Conservation (phyloP, 2,329 filamentous ascomycete genomes). For the Knoxdaviesia capensis region DNA sequence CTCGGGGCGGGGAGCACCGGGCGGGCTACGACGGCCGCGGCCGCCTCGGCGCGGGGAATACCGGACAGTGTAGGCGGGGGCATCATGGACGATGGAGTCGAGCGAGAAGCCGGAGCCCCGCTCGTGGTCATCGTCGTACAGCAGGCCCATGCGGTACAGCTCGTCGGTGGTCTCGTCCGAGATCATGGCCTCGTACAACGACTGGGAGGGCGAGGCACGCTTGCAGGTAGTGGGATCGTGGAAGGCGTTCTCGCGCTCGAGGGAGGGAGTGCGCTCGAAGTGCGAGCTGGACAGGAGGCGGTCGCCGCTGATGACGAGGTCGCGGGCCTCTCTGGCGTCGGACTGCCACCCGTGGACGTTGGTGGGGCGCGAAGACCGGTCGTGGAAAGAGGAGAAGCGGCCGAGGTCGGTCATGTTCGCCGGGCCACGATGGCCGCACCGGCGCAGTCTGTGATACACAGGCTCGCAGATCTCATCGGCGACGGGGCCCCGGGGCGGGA, state of each 20-base stretch:
- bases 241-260: conserved; percentile 27
- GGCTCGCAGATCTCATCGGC: too few relatives aligned
- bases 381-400: too few relatives aligned
- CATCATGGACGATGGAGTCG: conserved; percentile 17
- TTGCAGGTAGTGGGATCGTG: conserved; percentile 18
- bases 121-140: conserved; percentile 21
- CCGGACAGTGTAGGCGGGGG: conserved; percentile 17
- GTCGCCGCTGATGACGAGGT: conserved; percentile 13
- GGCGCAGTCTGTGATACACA: too few relatives aligned
- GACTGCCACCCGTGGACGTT: too few relatives aligned
- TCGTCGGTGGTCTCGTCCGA: conserved; percentile 13
- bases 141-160: conserved; percentile 22
- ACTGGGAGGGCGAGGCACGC: conserved; percentile 8
- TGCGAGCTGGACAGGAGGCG: conserved; percentile 15
- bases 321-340: conserved; percentile 10
- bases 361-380: too few relatives aligned
- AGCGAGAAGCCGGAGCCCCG: conserved; percentile 16
- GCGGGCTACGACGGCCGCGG: conserved; percentile 7
- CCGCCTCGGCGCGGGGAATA: conserved; percentile 12
- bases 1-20: conserved; percentile 6
- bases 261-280: conserved; percentile 16
- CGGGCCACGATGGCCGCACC: too few relatives aligned
- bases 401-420: too few relatives aligned
- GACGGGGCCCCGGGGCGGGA: too few relatives aligned
- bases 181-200: conserved; percentile 11